Base-by-base conservation (phyloP, 2,329 filamentous ascomycete species). In the Penicillium sp. region DNA sequence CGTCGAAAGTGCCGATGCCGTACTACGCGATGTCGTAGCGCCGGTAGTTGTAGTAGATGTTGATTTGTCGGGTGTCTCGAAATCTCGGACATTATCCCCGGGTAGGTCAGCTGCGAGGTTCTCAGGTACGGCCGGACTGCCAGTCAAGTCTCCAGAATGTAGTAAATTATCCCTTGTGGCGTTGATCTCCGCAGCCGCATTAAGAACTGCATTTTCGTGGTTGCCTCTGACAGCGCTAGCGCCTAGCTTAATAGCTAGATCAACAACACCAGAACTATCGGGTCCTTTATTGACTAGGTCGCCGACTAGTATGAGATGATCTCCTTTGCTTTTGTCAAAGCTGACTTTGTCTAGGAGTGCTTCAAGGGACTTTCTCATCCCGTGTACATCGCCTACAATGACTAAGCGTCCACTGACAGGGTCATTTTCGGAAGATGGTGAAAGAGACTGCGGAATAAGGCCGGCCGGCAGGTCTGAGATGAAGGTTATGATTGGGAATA, bases 181-280 rank as follows among this genome's bases (percentile, higher is more conserved):
- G 1, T 50, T 60, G 1, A 67, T 59, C 21, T 60, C 58, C 19
- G 45, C 51, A 1, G 62, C 58, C 1, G 65, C 64, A 51, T 65
- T 55, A 3, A 67, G 55, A 41, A 67, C 64, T 17, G 65, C 65
- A 58, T 67, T 66, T 10, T 67, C 65, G 31, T 67, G 65, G 47
- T 67, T 67, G 36, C 65, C 65, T 61, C 65, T 44, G 29, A 67
- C 65, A 27, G 64, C 64, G 49, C 60, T 66, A 23, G 65, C 65
- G 19, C 57, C 64, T 21, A 67, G 52, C 41, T 59, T 55, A 3
- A 66, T 62, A 8, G 61, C 65, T 17, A 66, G 45, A 36, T 66
- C 65, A 7, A 67, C 35, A 17, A 66, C 64, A 12, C 64, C 61
- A 17, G 61, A 25, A 19, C 62, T 66, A 48, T 67, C 62, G 19